Conservation (phyloP, 352 stramenopile genomes). For the Phytophthora hybrid region DNA sequence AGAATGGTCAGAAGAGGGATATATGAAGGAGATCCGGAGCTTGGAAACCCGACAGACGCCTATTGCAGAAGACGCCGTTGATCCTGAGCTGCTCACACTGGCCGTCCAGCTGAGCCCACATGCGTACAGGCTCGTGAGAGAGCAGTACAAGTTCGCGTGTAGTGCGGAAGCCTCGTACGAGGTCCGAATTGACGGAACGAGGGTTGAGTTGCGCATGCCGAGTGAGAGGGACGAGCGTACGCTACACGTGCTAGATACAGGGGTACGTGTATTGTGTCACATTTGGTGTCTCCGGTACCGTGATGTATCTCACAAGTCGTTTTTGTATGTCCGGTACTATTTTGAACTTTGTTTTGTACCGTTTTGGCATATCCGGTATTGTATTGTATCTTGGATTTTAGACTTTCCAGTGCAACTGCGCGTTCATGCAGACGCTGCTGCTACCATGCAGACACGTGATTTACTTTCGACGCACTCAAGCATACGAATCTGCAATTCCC, state of each 20-base stretch:
- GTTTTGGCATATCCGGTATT: too few relatives aligned
- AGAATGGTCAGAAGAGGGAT: constrained; percentile 19
- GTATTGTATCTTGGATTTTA: too few relatives aligned
- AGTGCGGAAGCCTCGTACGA: neutral
- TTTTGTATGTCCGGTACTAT: neutral
- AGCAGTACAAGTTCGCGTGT: constrained; percentile 13
- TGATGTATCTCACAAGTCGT: neutral
- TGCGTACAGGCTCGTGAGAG: constrained; percentile 9
- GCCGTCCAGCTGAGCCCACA: constrained; percentile 13
- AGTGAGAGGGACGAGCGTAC: neutral
- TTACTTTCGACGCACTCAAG: too few relatives aligned
- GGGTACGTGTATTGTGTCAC: neutral
- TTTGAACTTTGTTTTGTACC: too few relatives aligned
- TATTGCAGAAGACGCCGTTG: constrained; percentile 1
- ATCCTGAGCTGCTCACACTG: constrained; percentile 13
- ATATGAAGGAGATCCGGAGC: constrained; percentile 18
- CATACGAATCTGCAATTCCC: too few relatives aligned
- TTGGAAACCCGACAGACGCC: constrained; percentile 13
- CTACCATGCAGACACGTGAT: too few relatives aligned
- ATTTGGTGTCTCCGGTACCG: constrained; percentile 3
- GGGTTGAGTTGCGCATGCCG: neutral
- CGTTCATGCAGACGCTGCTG: too few relatives aligned
- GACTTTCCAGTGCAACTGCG: too few relatives aligned
- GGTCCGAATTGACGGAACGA: neutral
- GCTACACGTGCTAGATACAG: constrained; percentile 2